Base-by-base conservation (phyloP, 768 basidiomycete species). In the Boletus patriciae region DNA sequence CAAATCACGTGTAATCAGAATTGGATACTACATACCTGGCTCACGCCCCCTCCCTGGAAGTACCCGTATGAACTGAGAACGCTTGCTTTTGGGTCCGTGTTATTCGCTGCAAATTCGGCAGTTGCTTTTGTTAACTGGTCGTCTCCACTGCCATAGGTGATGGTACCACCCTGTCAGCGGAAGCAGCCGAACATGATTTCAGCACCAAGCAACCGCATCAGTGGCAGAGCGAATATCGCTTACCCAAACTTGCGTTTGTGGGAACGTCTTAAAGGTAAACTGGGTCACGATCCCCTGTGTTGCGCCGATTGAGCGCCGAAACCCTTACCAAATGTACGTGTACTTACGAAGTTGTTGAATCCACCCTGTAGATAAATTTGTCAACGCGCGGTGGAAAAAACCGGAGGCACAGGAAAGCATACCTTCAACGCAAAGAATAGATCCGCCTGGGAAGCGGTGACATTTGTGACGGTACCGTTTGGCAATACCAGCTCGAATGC, bases 401-500 rank as follows among this genome's bases (percentile, higher is more conserved):
- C 36, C 13, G 11, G 29, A 37, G 29, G 23, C 37, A 56, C 52
- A 33, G 37, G 21, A 18, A 69, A 46, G 27, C 66, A 19, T 56
- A 78, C 80, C 72, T 75, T 78, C 34, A 81, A 59, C 4, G 64
- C 76, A 38, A 73, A 82, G 64, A 80, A 80, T 7, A 82, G 64
- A 47, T 82, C 78, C 10, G 72, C 58, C 45, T 75, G 56, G 1
- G 69, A 70, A n/a, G 61, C 54, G 12, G 73, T 74, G 25, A 79
- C 72, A 13, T 62, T 58, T 6, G 64, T 66, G 3, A 83, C 68
- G 0, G 68, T 74, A 9, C 85, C 85, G 61, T 78, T 77, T 0
- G 85, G 84, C 52, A 82, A 73, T 12, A 87, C 86, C 8, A 88
- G 77, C 57, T 87, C 81, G 62, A 73, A 86, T 0, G 79, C 79